Evolutionary conservation across 2,329 filamentous ascomycete species (phyloP), one percentile per base, ranked within the genome.

Genomic region (Berkeleyomyces basicola): DNA sequence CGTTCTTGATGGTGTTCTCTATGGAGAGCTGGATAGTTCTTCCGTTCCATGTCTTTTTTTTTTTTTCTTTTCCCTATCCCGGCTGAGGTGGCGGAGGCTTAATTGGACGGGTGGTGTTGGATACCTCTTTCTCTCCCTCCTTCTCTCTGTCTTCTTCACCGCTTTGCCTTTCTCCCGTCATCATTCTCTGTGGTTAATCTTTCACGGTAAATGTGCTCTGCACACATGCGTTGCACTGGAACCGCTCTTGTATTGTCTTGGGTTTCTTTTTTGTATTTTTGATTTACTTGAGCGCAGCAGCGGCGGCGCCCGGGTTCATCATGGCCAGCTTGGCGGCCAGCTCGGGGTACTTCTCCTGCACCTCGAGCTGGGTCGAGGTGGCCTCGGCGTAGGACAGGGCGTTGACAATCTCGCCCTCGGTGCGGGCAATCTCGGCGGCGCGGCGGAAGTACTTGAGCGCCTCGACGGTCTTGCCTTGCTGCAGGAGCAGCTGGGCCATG

Each of bases 401-500:
- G 71, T 97, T 97, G 68, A 97, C 84, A 66, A 97, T 91, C 77
- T 99, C 93, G 65, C 88, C 89, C 70, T 96, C 92, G 42, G 93
- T 99, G 69, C 93, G 82, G 57, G 90, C 91, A 61, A 99, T 84
- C 76, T 97, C 91, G 37, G 92, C 93, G 1, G 93, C 93, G 65
- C 90, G 87, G 79, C 97, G 91, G 72, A 99, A 99, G 79, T 97
- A 97, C 75, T 87, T 90, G 67, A 99, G 84, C 0, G 93, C 93
- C 66, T 96, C 89, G 43, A 87, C 88, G 64, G 99, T 92, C 78
- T 96, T 96, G 74, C 93, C 93, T 78, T 97, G 93, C 74, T 99
- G 93, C 43, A 99, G 82, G 61, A 99, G 85, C 49, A 99, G 83
- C 75, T 99, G 93, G 9, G 93, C 93, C 90, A 99, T 96, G 62